These are phyloP conservation scores for Puccinia coronata DNA, from an alignment of 1,284 basidiomycete species.

Conservation along the genomic window DNA sequence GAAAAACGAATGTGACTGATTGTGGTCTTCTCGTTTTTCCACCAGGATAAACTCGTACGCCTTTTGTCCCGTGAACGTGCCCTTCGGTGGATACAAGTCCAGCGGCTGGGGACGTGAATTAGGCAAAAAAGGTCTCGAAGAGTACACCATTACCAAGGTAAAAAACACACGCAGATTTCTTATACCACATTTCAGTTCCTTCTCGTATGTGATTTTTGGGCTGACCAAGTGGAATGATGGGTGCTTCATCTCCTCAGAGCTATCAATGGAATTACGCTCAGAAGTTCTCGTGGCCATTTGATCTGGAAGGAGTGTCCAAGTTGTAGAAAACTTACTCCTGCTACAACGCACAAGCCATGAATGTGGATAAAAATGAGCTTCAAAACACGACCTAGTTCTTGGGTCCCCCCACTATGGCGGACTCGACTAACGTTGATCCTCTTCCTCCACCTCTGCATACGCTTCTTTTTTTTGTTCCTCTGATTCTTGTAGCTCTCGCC, in stretches of 20 bases:
- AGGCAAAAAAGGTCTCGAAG: slow-evolving; percentile 73
- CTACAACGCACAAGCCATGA: background rate
- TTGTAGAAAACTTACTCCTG: background rate
- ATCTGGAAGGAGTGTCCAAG: slow-evolving; percentile 32
- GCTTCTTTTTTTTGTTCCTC: background rate
- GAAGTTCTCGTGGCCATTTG: slow-evolving; percentile 40
- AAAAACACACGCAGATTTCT: background rate
- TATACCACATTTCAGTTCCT: background rate
- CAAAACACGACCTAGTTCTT: background rate
- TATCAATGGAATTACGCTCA: slow-evolving; percentile 50
- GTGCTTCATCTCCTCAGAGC: slow-evolving; percentile 14
- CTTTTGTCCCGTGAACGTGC: slow-evolving; percentile 66
- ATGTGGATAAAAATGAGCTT: background rate
- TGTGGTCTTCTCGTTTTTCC: slow-evolving; percentile 13
- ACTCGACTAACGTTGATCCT: too few relatives aligned
- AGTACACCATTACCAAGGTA: slow-evolving; percentile 50
- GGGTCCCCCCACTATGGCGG: too few relatives aligned
- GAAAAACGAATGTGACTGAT: slow-evolving; percentile 50
- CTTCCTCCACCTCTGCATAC: background rate
- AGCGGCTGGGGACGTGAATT: slow-evolving; percentile 80
- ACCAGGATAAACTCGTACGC: slow-evolving; percentile 30
- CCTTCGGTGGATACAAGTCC: slow-evolving; percentile 90
- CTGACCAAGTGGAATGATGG: background rate
- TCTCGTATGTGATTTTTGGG: background rate
- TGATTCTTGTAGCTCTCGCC: background rate